These are phyloP conservation scores for Alternaria dauci DNA, from an alignment of 2,329 filamentous ascomycete species.

Conservation along the genomic window DNA sequence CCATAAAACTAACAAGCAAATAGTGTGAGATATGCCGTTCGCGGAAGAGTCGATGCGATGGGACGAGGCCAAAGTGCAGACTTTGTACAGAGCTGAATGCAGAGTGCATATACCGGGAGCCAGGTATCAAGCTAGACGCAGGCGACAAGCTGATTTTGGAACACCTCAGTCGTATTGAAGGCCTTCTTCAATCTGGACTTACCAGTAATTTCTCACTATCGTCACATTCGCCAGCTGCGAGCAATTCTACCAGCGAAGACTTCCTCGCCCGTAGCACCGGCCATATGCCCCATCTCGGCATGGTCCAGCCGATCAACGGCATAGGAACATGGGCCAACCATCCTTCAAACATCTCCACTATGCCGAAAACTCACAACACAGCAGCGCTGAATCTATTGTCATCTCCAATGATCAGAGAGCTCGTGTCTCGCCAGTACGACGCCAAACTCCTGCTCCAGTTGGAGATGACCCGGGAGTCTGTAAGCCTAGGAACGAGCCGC, in stretches of 20 bases:
- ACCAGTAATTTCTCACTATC: conserved; percentile 64
- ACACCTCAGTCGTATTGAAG: conserved; percentile 79
- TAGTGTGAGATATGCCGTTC: conserved; percentile 84
- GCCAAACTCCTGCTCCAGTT: conserved; percentile 82
- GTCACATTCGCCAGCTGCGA: conserved; percentile 62
- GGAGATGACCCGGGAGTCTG: conserved; percentile 80
- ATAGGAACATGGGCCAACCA: conserved; percentile 75
- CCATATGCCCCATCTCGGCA: conserved; percentile 46
- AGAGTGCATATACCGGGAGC: conserved; percentile 84
- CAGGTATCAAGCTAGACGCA: conserved; percentile 85
- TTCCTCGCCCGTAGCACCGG: conserved; percentile 51
- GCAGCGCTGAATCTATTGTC: conserved; percentile 80
- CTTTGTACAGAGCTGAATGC: conserved; percentile 83
- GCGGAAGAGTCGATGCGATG: conserved; percentile 80
- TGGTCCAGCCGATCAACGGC: conserved; percentile 59
- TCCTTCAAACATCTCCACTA: conserved; percentile 77
- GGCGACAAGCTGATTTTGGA: conserved; percentile 87
- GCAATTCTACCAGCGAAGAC: conserved; percentile 56
- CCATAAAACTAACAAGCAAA: conserved; percentile 33
- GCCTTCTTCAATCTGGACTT: conserved; percentile 75
- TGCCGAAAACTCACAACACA: conserved; percentile 86
- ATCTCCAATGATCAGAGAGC: conserved; percentile 80
- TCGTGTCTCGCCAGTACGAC: conserved; percentile 79
- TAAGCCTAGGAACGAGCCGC: conserved; percentile 65
- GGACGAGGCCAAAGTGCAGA: conserved; percentile 82